Evolutionary conservation across 371 early-diverging fungal genomes (phyloP), one percentile per base, ranked within the genome.

Genomic region (Amoeboaphelidium protococcarum): DNA sequence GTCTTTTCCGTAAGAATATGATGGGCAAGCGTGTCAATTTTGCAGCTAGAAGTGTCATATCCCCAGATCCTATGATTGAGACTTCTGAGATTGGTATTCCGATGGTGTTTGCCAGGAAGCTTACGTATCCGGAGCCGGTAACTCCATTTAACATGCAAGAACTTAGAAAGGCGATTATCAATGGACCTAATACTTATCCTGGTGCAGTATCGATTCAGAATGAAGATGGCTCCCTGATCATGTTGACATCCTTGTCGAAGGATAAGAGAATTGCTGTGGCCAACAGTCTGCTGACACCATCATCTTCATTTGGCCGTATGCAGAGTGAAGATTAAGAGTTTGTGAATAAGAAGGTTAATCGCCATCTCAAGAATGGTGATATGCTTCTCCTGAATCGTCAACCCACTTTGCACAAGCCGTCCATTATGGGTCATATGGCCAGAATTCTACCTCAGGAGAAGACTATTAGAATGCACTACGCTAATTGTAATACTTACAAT

Each of bases 11-110:
- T 48, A 91, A 85, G 67, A 92, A 99, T 63, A 96, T 99, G 84
- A 98, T 98, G 98, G 99, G 99, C 47, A 99, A 99, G 67, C 81
- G 99, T 64, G 99, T 99, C 59, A 99, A 99, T 68, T 98, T 80
- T 61, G 90, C 96, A 6, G 98, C 96, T n/a, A 78, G 99, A 49
- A 85, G 89, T 40, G 99, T 99, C 49, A 99, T 99, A 56, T 89
- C 91, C 21, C 99, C 99, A 1, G 99, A 99, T 66, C 95, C 95
- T 2, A 85, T 89, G 54, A 79, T 99, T 45, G 96, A 92, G 52
- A 91, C 98, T 6, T 78, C 77, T 57, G 99, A 99, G 68, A 91
- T 99, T 46, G 99, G 99, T 56, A 60, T 83, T 49, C 99, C 99
- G 16, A 82, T 88, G 1, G 88, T 85, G 25, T 98, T 99, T 66